Evolutionary conservation across 2,329 filamentous ascomycete species (phyloP), one percentile per base, ranked within the genome.

Genomic region (Chalaropsis thielavioides): DNA sequence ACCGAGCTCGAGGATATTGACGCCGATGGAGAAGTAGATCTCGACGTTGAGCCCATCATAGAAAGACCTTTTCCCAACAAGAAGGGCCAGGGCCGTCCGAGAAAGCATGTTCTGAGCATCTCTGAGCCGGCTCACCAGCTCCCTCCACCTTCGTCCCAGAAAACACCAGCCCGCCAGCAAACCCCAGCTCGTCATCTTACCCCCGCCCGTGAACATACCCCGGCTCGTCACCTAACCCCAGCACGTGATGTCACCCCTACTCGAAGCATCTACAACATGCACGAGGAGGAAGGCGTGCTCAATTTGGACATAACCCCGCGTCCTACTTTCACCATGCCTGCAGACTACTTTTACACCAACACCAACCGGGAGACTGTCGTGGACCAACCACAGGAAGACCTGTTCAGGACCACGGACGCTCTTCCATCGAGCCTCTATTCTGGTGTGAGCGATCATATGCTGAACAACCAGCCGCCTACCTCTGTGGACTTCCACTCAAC

Each of bases 1-100:
- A 66, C 60, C 22, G 59, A 64, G 58, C 31, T 46, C 35, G 44
- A 63, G 44, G 63, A 60, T 31, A 35, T 35, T 3, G 54, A 58
- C 31, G 54, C 54, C 13, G 54, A 58, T 19, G 43, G 43, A 46
- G 43, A 46, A n/a, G 8, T n/a, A 6, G 43, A 46, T 17, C 15
- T 17, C 10, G 43, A 46, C 5, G 3, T 8, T 19, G 43, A 46
- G 15, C 43, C 43, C 6, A 17, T 46, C 10, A 17, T 46, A 6
- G 15, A 46, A 17, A n/a, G 19, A 17, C 15, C 15, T 46, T 17
- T 17, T 19, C n/a, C 43, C 15, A 17, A 19, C 3, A 46, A 46
- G n/a, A 46, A 46, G 43, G 6, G 43, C 43, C 43, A 46, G 43
- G n/a, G 43, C 15, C 43, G 43, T n/a, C n/a, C 43, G 15, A 19